Conservation (phyloP, 345 rosid species). For the Citrus cavaleriei region DNA sequence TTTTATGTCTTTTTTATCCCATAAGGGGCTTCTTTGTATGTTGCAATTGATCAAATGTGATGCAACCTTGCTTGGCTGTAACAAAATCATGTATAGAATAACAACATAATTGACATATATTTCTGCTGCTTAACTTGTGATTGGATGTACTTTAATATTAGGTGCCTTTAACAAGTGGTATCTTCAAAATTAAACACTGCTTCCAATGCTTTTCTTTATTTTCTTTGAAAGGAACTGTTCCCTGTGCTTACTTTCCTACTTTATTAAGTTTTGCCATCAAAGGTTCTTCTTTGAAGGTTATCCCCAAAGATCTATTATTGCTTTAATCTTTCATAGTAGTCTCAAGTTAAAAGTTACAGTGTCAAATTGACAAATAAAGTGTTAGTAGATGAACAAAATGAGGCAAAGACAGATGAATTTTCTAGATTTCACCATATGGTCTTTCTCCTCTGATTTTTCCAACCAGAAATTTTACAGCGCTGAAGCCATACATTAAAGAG, state of each 20-base stretch:
- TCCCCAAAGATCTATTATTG: background rate
- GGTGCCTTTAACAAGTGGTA: background rate
- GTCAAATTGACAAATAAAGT: background rate
- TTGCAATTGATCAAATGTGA: background rate
- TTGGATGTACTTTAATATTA: background rate
- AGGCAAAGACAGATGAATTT: background rate
- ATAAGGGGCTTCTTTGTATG: background rate
- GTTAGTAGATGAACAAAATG: background rate
- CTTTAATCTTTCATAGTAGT: background rate
- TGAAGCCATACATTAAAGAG: background rate
- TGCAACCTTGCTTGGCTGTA: background rate
- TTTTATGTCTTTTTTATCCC: background rate
- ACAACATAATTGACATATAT: background rate
- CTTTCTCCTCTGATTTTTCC: background rate
- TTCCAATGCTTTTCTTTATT: background rate
- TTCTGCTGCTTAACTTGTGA: background rate
- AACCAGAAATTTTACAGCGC: background rate
- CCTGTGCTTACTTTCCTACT: background rate
- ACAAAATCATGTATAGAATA: background rate
- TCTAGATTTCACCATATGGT: background rate
- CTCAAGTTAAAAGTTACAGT: background rate
- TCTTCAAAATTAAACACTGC: background rate
- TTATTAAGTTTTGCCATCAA: background rate
- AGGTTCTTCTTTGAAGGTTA: background rate
- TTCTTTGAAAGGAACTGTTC: no score